phyloP scores from a whole-genome alignment of 331 rosid genomes.

The Rhamnella rubrinervis region DNA sequence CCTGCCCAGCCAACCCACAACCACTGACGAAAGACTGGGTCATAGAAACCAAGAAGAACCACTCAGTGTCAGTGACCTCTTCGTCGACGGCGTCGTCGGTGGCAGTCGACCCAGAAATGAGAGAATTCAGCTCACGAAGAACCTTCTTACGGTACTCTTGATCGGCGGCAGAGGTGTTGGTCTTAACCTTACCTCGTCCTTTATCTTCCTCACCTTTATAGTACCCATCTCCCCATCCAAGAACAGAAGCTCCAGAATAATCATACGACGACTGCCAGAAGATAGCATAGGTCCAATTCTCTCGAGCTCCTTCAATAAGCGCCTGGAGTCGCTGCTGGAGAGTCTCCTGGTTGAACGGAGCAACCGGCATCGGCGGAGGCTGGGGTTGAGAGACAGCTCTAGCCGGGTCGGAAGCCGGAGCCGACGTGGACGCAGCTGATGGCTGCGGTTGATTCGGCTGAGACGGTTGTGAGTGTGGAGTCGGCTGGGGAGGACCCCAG shows the following conservation, averaged over 20 bases:
- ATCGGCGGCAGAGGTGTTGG: slow-evolving; percentile 40
- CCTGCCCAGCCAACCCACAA: slow-evolving; percentile 67
- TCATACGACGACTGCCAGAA: slow-evolving; percentile 93
- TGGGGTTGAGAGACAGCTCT: background rate
- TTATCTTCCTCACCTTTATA: slow-evolving; percentile 67
- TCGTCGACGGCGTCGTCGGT: slow-evolving; percentile 63
- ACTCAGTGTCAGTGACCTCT: slow-evolving; percentile 90
- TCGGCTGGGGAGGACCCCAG: slow-evolving; percentile 52
- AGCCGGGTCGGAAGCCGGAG: slow-evolving; percentile 21
- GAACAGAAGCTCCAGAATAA: slow-evolving; percentile 44
- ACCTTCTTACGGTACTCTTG: slow-evolving; percentile 76
- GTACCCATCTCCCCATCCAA: slow-evolving; percentile 95
- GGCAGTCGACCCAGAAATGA: slow-evolving; percentile 65
- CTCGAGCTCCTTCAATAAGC: slow-evolving; percentile 65
- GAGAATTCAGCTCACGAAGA: slow-evolving; percentile 69
- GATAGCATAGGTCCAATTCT: slow-evolving; percentile 90
- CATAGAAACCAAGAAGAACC: slow-evolving; percentile 95
- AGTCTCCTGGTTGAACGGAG: slow-evolving; percentile 54
- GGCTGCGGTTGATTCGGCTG: slow-evolving; percentile 32
- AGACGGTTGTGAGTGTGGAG: background rate
- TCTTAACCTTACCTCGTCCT: slow-evolving; percentile 37
- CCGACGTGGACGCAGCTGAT: slow-evolving; percentile 54
- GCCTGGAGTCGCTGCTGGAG: slow-evolving; percentile 76
- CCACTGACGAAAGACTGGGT: slow-evolving; percentile 80
- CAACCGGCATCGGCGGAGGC: slow-evolving; percentile 2